Percentiles rank a stretch among this genome's conserved stretches.
phyloP scores from a whole-genome alignment of 305 asterid genomes.

The Ilex paraguariensis region DNA sequence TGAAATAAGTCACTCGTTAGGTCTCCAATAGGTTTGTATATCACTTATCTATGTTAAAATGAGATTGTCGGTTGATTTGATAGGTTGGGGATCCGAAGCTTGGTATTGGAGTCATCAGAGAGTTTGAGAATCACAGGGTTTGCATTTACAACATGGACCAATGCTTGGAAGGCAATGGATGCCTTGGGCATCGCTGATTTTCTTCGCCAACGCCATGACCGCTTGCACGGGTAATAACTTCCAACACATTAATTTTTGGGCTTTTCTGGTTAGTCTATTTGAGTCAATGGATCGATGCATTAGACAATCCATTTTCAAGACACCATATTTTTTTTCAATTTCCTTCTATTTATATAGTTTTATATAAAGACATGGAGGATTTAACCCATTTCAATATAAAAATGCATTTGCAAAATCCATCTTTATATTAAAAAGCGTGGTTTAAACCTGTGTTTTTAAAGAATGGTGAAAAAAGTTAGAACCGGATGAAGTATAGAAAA shows the following conservation, averaged over 20 bases:
- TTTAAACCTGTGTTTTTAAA: too few relatives aligned
- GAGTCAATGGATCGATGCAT: background rate
- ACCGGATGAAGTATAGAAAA: too few relatives aligned
- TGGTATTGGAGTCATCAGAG: slow-evolving; percentile 68
- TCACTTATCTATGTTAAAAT: background rate
- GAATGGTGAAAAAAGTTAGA: too few relatives aligned
- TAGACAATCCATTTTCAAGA: background rate
- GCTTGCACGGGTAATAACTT: slow-evolving; percentile 27
- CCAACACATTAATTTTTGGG: background rate
- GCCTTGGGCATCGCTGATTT: slow-evolving; percentile 55
- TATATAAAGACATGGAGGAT: too few relatives aligned
- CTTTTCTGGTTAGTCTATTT: background rate
- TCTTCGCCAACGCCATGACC: slow-evolving; percentile 36
- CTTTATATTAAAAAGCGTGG: too few relatives aligned
- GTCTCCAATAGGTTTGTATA: too few relatives aligned
- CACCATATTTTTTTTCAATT: too few relatives aligned
- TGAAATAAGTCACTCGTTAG: too few relatives aligned
- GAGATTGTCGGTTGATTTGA: background rate
- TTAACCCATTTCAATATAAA: too few relatives aligned
- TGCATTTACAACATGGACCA: slow-evolving; percentile 55
- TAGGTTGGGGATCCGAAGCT: slow-evolving; percentile 52
- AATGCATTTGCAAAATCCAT: too few relatives aligned
- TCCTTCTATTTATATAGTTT: too few relatives aligned
- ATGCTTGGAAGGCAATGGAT: slow-evolving; percentile 75
- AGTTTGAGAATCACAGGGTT: slow-evolving; percentile 48